These are phyloP conservation scores for Xylaria sp. DNA, from an alignment of 2,329 filamentous ascomycete genomes.

Conservation along the genomic window DNA sequence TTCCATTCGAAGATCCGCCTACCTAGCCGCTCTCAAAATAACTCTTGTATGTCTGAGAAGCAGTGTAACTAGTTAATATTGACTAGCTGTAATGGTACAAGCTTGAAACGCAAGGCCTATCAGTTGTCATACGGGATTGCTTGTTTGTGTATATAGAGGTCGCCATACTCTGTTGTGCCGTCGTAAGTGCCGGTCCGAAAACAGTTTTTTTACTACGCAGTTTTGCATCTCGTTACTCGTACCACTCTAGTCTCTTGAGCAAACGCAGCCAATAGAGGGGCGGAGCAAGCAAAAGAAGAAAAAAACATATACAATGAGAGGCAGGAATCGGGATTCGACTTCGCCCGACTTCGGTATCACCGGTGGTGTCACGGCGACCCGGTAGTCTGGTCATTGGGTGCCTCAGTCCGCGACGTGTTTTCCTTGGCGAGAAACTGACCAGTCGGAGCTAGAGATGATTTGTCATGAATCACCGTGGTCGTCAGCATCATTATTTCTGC, in stretches of 20 bases:
- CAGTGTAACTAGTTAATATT: too few relatives aligned
- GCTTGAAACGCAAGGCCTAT: background rate
- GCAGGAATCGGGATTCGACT: background rate
- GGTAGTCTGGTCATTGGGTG: slow-evolving; percentile 33
- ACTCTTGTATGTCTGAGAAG: too few relatives aligned
- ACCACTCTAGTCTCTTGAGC: background rate
- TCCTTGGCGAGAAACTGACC: slow-evolving; percentile 6
- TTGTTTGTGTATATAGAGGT: too few relatives aligned
- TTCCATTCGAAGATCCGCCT: too few relatives aligned
- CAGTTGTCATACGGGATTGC: background rate
- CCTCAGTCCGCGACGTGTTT: slow-evolving; percentile 11
- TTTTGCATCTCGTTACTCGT: background rate
- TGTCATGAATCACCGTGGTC: slow-evolving; percentile 13
- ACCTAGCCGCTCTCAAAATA: too few relatives aligned
- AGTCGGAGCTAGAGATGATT: background rate
- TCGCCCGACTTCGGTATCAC: slow-evolving; percentile 16
- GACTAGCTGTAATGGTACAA: background rate
- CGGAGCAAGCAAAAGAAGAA: background rate
- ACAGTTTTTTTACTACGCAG: background rate
- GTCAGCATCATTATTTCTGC: background rate
- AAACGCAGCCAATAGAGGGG: slow-evolving; percentile 13
- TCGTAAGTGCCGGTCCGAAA: background rate
- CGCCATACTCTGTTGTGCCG: too few relatives aligned
- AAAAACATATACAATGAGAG: background rate
- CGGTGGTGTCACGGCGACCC: slow-evolving; percentile 24